Base-by-base conservation (phyloP, 169 alveolate species). In the Plasmodium adleri region DNA sequence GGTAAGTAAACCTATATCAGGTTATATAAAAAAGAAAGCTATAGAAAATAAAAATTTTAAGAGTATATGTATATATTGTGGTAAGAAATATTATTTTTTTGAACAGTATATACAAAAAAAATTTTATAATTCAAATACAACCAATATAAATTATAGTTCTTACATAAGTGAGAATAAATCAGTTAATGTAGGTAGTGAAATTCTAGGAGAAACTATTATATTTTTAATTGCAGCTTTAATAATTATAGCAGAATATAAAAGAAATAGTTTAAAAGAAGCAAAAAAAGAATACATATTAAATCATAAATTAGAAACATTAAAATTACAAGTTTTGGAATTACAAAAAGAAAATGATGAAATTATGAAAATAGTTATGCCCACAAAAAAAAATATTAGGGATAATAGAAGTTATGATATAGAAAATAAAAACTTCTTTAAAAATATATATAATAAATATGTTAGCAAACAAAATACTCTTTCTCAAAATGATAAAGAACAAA, bases 1-100 rank as follows among this genome's bases (percentile, higher is more conserved):
- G 93, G 72, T 94, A n/a, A 92, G 95, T 62, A 94, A 94, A 80
- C 96, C 96, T 24, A 62, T 92, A 74, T 94, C 95, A 1, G 89
- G 93, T 20, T 94, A 92, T 72, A 88, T 94, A 28, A 94, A 94
- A 88, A 92, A 90, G 49, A 86, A 93, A 58, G 96, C 96, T 3
- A 88, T 90, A 47, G 86, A 75, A 15, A 94, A 86, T 74, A 94
- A 92, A 63, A 76, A 93, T 66, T 94, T 94, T 87, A 88, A 94
- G 70, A 86, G 88, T 26, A 60, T 94, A 47, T 94, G 96, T 59
- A 91, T 94, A 12, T 90, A 88, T 62, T 88, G 93, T 45, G 96
- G 96, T 1, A 94, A 94, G 59, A 88, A 88, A 45, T 85, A 94
- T 70, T 94, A 91, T 63, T 93, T 94, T 67, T 94, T 94, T 68